Percentiles rank a stretch among this genome's conserved stretches.
phyloP scores from a whole-genome alignment of 768 basidiomycete genomes.

The Hypsizygus marmoreus region DNA sequence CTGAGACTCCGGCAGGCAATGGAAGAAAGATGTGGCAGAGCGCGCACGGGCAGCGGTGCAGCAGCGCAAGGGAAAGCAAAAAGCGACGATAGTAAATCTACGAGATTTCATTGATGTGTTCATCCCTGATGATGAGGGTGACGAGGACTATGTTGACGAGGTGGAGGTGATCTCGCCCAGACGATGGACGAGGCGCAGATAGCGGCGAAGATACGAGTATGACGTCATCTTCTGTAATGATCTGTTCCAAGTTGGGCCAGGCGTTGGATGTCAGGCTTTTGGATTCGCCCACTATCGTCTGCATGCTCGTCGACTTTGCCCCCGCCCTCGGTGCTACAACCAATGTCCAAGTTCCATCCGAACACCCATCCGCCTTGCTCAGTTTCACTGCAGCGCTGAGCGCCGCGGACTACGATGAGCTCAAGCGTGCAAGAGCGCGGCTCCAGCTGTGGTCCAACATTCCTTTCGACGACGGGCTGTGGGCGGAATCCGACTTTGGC shows the following conservation, averaged over 20 bases:
- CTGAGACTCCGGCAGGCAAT: constrained; percentile 32
- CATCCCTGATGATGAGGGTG: constrained; percentile 11
- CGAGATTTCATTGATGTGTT: constrained; percentile 2
- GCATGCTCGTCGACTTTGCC: constrained; percentile 40
- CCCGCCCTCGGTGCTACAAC: constrained; percentile 39
- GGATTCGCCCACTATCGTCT: not conserved
- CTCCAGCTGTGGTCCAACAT: constrained; percentile 50
- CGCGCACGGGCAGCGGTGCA: constrained; percentile 19
- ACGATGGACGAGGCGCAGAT: not conserved
- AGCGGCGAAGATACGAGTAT: too few relatives aligned
- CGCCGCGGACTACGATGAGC: constrained; percentile 29
- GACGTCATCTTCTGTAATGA: too few relatives aligned
- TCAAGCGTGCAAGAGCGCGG: constrained; percentile 29
- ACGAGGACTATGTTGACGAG: constrained; percentile 9
- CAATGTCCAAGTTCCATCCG: constrained; percentile 23
- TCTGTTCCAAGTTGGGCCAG: not conserved
- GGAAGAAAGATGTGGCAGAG: constrained; percentile 31
- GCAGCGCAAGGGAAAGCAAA: not conserved
- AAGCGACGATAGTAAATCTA: not conserved
- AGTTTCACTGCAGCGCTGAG: constrained; percentile 39
- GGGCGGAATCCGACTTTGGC: constrained; percentile 37
- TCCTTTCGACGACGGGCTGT: constrained; percentile 22
- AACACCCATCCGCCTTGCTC: constrained; percentile 22
- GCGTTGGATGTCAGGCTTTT: not conserved
- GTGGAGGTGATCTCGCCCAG: constrained; percentile 1